Evolutionary conservation across 139 green algal genomes (phyloP), one percentile per base, ranked within the genome.

Genomic region (Microglena sp.): DNA sequence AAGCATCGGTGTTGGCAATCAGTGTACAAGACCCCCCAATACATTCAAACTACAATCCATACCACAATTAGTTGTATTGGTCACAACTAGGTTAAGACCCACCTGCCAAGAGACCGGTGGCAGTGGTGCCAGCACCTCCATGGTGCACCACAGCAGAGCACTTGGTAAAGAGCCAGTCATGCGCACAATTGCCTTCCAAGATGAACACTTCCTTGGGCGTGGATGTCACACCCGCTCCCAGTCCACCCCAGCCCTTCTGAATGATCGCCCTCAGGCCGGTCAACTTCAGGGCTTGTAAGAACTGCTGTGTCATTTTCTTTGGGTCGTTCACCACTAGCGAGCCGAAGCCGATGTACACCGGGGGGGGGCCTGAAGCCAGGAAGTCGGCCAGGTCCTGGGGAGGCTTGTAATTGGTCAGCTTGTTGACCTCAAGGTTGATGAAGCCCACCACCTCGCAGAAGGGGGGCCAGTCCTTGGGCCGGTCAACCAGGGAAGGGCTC

Each of bases 61-160:
- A n/a, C n/a, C n/a, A n/a, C n/a, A n/a, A n/a, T n/a, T n/a, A n/a
- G n/a, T n/a, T n/a, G n/a, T n/a, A n/a, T n/a, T n/a, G n/a, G n/a
- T n/a, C n/a, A n/a, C n/a, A n/a, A n/a, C n/a, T n/a, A n/a, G 60
- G 56, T 40, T 29, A 29, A 2, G 56, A 2, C 2, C 56, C 28
- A 3, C 40, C 60, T 4, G 26, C 40, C 40, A 67, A 33, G 60
- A 67, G 56, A 6, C 33, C 27, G 21, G 40, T 5, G 15, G n/a
- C n/a, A n/a, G n/a, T n/a, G n/a, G n/a, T n/a, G n/a, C n/a, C n/a
- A n/a, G n/a, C n/a, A n/a, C n/a, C n/a, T n/a, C 86, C 86, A 30
- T 93, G 86, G 68, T 93, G 86, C 33, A 93, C 74, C 2, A 86
- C 79, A 11, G 73, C 78, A 3, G 33, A 68, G 59, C 33, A 32